Evolutionary conservation across 805 yeast genomes (phyloP), one percentile per base, ranked within the genome.

Genomic region (Candida taoyuanica): DNA sequence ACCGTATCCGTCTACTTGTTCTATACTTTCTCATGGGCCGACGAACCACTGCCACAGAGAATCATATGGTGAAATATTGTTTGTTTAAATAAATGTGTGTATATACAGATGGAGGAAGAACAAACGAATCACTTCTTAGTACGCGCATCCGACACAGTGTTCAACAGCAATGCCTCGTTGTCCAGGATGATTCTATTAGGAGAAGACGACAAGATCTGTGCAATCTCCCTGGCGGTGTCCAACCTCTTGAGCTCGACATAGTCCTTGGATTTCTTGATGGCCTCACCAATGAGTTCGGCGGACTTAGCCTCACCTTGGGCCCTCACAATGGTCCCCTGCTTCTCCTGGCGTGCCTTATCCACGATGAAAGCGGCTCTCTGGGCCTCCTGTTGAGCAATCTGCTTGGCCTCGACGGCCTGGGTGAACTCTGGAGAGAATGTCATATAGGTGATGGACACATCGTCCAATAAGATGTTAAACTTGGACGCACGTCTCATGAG

Each of bases 281-380:
- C 98, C 49, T 93, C 98, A 78, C 98, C 98, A 68, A 93, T 88
- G 68, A 93, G 80, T 64, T 89, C 95, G 24, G 98, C 98, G 37
- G 96, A 85, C 60, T 86, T 80, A 49, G 98, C 98, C 68, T 93
- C 98, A 78, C 98, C 98, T 63, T 87, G 85, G 11, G 98, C 98
- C 64, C 84, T 87, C 41, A 93, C 97, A 47, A 93, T 95, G 70
- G 87, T 73, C 60, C 94, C 95, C 66, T 93, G 98, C 63, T 93
- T 93, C 68, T 93, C 98, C 66, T 93, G 98, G 53, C 85, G 79
- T 7, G 98, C 98, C 61, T 88, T 86, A 63, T 93, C 98, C 37
- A 93, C 98, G 30, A 93, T 72, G 52, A 89, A 93, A 1, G 98
- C 97, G 7, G 98, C 98, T 63, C 95, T 81, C 67, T 93, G 97